A percentile compares a stretch with the other conserved stretches of the same genome.
Evolutionary conservation across 2,329 filamentous ascomycete species (phyloP).

Genomic region (Exophiala xenobiotica): DNA sequence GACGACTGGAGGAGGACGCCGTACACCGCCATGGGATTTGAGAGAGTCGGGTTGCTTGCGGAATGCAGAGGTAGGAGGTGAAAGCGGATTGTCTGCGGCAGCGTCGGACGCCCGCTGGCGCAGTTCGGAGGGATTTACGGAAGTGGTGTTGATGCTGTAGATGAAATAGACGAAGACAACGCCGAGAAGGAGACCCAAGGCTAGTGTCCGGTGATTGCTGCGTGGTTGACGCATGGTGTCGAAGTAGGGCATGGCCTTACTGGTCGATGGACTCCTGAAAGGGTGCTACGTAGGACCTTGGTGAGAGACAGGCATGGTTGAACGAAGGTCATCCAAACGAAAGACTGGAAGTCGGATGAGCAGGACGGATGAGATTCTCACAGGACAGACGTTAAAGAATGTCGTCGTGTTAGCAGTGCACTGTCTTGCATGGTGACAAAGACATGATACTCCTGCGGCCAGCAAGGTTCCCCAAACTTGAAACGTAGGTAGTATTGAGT

Average conservation of each 20-base stretch:
- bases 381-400: too few species aligned
- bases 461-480: too few species aligned
- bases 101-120: conserved; percentile 52
- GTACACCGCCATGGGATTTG: conserved; percentile 17
- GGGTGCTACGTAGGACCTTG: conserved; percentile 1
- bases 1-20: conserved; percentile 72
- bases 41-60: conserved; percentile 56
- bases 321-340: too few species aligned
- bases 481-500: too few species aligned
- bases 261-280: conserved; percentile 40
- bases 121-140: conserved; percentile 22
- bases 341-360: neutral
- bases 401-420: too few species aligned
- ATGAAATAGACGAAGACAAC: conserved; percentile 27
- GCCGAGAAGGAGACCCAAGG: conserved; percentile 21
- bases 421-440: too few species aligned
- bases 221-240: conserved; percentile 28
- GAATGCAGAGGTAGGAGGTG: conserved; percentile 72
- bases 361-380: too few species aligned
- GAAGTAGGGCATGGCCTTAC: conserved; percentile 19
- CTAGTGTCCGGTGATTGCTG: conserved; percentile 20
- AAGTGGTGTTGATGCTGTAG: conserved; percentile 21
- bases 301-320: neutral
- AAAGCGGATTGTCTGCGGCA: conserved; percentile 68
- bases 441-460: too few species aligned